Evolutionary conservation across 2,329 filamentous ascomycete genomes (phyloP).

Genomic region (Neopestalotiopsis sp.): DNA sequence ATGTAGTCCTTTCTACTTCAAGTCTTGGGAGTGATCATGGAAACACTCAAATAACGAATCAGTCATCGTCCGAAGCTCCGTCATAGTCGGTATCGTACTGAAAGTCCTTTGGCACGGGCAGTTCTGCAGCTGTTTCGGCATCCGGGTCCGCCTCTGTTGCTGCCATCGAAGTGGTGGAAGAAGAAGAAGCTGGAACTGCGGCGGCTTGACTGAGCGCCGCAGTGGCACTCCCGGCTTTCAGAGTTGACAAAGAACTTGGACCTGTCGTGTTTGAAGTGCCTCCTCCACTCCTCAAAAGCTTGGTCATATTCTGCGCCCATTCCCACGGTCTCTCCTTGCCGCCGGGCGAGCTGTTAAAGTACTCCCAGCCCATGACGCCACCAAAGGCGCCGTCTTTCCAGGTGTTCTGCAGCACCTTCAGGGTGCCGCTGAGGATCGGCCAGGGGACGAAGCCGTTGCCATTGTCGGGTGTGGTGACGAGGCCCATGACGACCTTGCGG

Average conservation of each 20-base stretch:
- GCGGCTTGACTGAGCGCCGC: background rate
- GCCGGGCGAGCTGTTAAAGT: conserved; percentile 74
- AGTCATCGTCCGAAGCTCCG: background rate
- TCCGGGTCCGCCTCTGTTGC: background rate
- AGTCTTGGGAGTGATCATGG: background rate
- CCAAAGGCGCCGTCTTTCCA: conserved; percentile 68
- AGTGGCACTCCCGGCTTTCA: background rate
- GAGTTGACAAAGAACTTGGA: too few relatives aligned
- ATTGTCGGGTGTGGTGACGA: conserved; percentile 76
- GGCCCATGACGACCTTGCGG: conserved; percentile 72
- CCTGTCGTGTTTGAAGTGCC: background rate
- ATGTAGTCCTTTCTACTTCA: background rate
- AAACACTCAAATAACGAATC: background rate
- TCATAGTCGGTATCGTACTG: background rate
- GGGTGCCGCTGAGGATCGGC: conserved; percentile 58
- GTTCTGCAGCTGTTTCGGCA: background rate
- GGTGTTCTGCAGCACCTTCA: conserved; percentile 56
- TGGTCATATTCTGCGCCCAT: conserved; percentile 72
- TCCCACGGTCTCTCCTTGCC: conserved; percentile 67
- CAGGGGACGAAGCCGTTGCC: conserved; percentile 69
- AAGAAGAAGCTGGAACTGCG: too few relatives aligned
- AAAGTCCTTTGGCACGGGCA: conserved; percentile 27
- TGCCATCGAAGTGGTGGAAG: background rate
- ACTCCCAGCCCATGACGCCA: conserved; percentile 88
- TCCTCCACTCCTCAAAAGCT: conserved; percentile 28